A percentile compares a stretch with the other conserved stretches of the same genome.
These are phyloP conservation scores for Xerocomellus amylosporus DNA, from an alignment of 768 basidiomycete genomes.

Conservation along the genomic window DNA sequence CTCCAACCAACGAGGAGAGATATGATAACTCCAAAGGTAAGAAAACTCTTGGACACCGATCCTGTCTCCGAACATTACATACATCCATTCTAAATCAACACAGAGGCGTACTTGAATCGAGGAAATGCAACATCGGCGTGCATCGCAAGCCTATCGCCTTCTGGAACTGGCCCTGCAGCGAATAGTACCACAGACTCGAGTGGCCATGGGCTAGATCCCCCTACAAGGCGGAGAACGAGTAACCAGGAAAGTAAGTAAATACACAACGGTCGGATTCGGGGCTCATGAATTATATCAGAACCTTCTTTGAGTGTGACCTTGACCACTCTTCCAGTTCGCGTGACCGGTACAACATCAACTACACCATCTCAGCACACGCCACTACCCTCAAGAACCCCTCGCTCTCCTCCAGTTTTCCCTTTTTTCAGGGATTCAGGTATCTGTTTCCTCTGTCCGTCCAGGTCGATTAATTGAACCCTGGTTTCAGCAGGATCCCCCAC, in stretches of 20 bases:
- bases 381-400: slow-evolving; percentile 4
- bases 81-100: background rate
- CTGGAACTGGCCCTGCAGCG: background rate
- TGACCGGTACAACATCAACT: slow-evolving; percentile 4
- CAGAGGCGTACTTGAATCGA: background rate
- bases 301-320: slow-evolving; percentile 16
- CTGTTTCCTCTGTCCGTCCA: background rate
- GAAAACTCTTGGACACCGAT: background rate
- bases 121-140: background rate
- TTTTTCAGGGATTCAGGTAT: slow-evolving; percentile 20
- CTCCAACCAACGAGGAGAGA: background rate
- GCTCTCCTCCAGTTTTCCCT: slow-evolving; percentile 9
- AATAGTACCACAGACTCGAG: background rate
- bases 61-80: background rate
- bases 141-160: background rate
- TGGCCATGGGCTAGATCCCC: background rate
- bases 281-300: slow-evolving; percentile 2
- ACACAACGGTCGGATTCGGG: no score
- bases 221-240: background rate
- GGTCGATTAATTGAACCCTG: background rate
- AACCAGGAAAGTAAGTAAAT: slow-evolving; percentile 9
- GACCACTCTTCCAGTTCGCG: slow-evolving; percentile 4
- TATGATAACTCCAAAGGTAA: background rate
- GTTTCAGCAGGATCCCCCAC: slow-evolving; percentile 9
- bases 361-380: slow-evolving; percentile 17